phyloP scores from a whole-genome alignment of 306 rosid species.

The Gillenia trifoliata region DNA sequence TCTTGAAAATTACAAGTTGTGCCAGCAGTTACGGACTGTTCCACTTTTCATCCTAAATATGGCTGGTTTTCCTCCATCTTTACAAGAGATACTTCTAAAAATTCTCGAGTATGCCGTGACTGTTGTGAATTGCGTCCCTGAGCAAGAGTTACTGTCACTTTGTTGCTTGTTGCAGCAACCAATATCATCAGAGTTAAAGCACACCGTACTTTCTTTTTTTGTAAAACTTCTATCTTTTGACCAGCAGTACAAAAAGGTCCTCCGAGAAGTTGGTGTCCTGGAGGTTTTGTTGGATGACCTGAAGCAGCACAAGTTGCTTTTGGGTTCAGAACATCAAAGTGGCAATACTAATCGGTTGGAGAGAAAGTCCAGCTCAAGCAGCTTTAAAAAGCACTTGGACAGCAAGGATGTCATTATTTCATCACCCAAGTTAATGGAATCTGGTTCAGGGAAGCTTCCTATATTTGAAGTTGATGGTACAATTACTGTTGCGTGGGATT shows the following conservation, averaged over 20 bases:
- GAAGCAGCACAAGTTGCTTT: conserved; percentile 73
- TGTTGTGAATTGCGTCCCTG: conserved; percentile 97
- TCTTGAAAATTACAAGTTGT: conserved; percentile 85
- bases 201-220: conserved; percentile 83
- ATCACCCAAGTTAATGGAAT: conserved; percentile 68
- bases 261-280: conserved; percentile 99
- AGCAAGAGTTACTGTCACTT: conserved; percentile 97
- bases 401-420: conserved; percentile 78
- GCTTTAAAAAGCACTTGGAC: conserved; percentile 72
- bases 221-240: conserved; percentile 96
- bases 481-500: conserved; percentile 88
- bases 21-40: conserved; percentile 92
- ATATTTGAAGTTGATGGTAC: conserved; percentile 82
- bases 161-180: conserved; percentile 98
- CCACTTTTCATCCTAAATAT: conserved; percentile 95
- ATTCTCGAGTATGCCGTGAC: conserved; percentile 99
- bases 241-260: conserved; percentile 91
- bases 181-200: conserved; percentile 82
- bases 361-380: conserved; percentile 59
- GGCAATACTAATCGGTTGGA: conserved; percentile 45
- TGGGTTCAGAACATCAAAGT: conserved; percentile 58
- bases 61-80: conserved; percentile 80
- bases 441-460: conserved; percentile 82
- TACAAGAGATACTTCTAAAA: conserved; percentile 90
- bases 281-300: conserved; percentile 93